These are phyloP conservation scores for Beta lomatogona DNA, from an alignment of 179 eudicot species.

Conservation along the genomic window DNA sequence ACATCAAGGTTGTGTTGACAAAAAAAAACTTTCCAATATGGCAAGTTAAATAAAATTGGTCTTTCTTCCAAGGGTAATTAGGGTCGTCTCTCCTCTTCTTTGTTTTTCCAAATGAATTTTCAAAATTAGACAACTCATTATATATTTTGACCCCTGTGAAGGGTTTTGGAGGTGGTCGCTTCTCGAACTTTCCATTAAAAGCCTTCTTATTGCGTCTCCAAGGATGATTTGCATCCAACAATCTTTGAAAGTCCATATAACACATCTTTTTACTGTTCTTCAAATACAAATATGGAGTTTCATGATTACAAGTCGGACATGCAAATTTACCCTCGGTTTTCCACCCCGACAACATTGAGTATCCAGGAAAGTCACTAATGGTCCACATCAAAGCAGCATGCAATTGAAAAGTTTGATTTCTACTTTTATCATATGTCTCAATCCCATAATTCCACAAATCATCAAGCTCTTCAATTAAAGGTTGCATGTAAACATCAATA, in stretches of 20 bases:
- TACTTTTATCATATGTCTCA: conserved; percentile 1
- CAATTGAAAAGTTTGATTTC: neutral
- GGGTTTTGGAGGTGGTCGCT: too few species aligned
- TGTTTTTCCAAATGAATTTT: neutral
- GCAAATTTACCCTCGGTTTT: neutral
- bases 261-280: neutral
- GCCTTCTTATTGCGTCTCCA: neutral
- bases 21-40: conserved; percentile 20
- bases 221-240: conserved; percentile 2
- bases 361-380: conserved; percentile 23
- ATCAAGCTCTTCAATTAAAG: too few species aligned
- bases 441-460: conserved; percentile 15
- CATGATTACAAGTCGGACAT: conserved; percentile 1
- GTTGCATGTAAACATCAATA: too few species aligned
- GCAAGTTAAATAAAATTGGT: conserved; percentile 14
- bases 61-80: conserved; percentile 5
- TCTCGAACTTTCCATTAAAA: too few species aligned
- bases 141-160: too few species aligned
- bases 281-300: neutral
- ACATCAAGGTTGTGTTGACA: conserved; percentile 26
- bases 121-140: conserved; percentile 1
- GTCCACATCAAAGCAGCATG: conserved; percentile 12
- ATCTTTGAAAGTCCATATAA: neutral
- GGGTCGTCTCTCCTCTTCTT: neutral
- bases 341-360: conserved; percentile 20